These are phyloP conservation scores for Colletotrichum lini DNA, from an alignment of 2,329 filamentous ascomycete species.

Conservation along the genomic window DNA sequence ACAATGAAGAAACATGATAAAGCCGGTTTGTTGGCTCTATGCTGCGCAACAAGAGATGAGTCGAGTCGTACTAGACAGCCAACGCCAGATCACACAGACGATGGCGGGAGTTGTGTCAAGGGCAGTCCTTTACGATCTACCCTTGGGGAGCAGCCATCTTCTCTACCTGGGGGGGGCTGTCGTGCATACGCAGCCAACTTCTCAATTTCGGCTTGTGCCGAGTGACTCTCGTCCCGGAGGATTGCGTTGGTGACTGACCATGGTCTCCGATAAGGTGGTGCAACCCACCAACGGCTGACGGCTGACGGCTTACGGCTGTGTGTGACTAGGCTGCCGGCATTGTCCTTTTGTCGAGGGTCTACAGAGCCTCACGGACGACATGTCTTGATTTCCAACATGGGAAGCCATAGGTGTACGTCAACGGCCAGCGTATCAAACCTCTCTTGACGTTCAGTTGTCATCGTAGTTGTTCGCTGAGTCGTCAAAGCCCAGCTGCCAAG, in stretches of 20 bases:
- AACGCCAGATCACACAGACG: not conserved
- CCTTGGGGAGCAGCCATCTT: not conserved
- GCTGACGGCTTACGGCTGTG: too few relatives aligned
- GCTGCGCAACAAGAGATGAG: too few relatives aligned
- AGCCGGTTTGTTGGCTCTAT: too few relatives aligned
- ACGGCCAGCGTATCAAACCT: too few relatives aligned
- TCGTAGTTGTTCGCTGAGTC: not conserved
- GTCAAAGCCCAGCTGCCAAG: not conserved
- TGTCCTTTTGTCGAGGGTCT: not conserved
- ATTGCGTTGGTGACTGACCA: not conserved
- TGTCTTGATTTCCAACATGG: not conserved
- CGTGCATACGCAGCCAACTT: not conserved
- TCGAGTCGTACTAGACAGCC: not conserved
- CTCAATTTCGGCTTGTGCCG: not conserved
- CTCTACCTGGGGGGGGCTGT: too few relatives aligned
- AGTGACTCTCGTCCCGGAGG: not conserved
- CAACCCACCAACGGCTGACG: slow-evolving; percentile 2
- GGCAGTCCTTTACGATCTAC: not conserved
- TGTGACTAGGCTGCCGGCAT: too few relatives aligned
- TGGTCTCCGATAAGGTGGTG: slow-evolving; percentile 4
- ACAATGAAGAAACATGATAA: too few relatives aligned
- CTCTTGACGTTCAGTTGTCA: too few relatives aligned
- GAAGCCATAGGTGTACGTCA: too few relatives aligned
- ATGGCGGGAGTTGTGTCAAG: too few relatives aligned
- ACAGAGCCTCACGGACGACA: slow-evolving; percentile 22